phyloP scores from a whole-genome alignment of 805 yeast species.

The Tetrapisispora taiwanensis region DNA sequence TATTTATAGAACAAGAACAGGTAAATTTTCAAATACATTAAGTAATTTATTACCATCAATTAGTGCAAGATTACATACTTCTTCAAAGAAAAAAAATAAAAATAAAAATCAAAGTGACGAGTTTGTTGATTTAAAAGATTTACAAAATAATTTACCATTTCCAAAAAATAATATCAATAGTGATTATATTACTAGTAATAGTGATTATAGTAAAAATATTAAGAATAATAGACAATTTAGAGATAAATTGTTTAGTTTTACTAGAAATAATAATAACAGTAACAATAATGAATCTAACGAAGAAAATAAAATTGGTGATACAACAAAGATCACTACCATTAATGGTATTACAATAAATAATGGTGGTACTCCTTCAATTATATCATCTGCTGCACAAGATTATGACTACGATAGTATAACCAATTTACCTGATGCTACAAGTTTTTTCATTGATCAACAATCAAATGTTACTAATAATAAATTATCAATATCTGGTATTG shows the following conservation, averaged over 20 bases:
- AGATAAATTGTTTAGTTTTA: neutral
- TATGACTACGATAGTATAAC: conserved; percentile 18
- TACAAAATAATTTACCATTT: conserved; percentile 2
- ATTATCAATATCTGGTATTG: neutral
- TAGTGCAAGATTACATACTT: conserved; percentile 27
- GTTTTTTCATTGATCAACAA: conserved; percentile 11
- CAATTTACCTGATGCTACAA: conserved; percentile 22
- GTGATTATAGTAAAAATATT: neutral
- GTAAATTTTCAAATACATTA: conserved; percentile 27
- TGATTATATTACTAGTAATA: neutral
- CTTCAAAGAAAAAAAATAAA: conserved; percentile 5
- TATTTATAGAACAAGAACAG: conserved; percentile 27
- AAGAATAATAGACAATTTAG: conserved; percentile 1
- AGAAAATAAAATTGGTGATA: neutral
- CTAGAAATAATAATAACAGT: neutral
- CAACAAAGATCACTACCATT: conserved; percentile 8
- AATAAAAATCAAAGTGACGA: conserved; percentile 2
- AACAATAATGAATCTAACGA: neutral
- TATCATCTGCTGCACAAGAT: conserved; percentile 24
- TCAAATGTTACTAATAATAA: conserved; percentile 1
- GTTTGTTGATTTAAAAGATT: conserved; percentile 4
- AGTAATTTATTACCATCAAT: conserved; percentile 28
- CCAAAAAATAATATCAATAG: conserved; percentile 1
- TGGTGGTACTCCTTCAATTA: conserved; percentile 4
- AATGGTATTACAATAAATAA: conserved; percentile 13